Percentiles rank a stretch among this genome's conserved stretches.
phyloP scores from a whole-genome alignment of 768 basidiomycete species.

The Mrakia frigida region DNA sequence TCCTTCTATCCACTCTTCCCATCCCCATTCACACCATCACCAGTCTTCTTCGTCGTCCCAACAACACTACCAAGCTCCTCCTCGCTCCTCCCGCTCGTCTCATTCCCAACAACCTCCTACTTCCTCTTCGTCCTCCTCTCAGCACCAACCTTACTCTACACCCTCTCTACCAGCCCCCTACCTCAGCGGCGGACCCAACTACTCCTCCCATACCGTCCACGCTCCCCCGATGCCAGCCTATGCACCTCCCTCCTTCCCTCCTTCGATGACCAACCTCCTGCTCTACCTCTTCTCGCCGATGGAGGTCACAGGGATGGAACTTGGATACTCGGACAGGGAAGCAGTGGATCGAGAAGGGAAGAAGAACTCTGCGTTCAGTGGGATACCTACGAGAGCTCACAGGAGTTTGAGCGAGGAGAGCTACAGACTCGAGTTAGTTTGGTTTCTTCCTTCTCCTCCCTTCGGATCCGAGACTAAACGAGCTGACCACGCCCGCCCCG shows the following conservation, averaged over 20 bases:
- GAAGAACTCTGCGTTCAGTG: conserved; percentile 36
- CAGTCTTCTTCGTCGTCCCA: background rate
- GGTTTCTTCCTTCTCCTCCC: background rate
- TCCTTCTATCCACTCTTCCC: conserved; percentile 5
- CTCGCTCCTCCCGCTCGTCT: background rate
- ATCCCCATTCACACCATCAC: background rate
- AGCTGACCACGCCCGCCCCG: conserved; percentile 34
- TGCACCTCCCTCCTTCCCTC: conserved; percentile 9
- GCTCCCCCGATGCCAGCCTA: background rate
- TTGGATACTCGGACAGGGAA: conserved; percentile 39
- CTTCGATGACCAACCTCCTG: conserved; percentile 35
- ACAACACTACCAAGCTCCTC: background rate
- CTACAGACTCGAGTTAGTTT: conserved; percentile 76
- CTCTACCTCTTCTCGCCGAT: conserved; percentile 41
- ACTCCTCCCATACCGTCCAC: background rate
- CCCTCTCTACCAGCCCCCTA: background rate
- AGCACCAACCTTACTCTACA: background rate
- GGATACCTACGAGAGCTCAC: conserved; percentile 57
- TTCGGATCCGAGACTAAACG: conserved; percentile 28
- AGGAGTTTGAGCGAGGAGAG: conserved; percentile 63
- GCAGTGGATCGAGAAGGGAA: conserved; percentile 32
- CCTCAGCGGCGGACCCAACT: background rate
- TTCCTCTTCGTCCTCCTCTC: background rate
- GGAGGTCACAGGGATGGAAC: conserved; percentile 36
- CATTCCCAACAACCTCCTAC: background rate